phyloP scores from a whole-genome alignment of 495 filamentous ascomycete genomes.

The Podospora bellae-mahoneyi region DNA sequence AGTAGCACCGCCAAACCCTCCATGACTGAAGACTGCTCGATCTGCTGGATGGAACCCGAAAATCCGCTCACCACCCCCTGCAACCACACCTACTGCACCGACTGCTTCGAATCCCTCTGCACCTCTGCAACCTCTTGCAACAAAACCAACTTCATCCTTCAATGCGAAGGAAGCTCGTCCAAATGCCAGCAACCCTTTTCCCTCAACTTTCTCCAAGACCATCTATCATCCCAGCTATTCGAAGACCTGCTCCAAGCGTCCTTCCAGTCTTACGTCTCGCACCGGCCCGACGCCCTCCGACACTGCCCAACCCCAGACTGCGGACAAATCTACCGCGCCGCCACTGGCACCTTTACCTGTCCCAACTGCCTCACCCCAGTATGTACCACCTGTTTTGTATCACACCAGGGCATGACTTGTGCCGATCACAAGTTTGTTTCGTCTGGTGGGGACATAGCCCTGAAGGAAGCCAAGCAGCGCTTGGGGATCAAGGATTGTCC shows the following conservation, averaged over 20 bases:
- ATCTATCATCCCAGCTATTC: conserved; percentile 35
- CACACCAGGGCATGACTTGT: conserved; percentile 39
- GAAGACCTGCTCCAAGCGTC: conserved; percentile 40
- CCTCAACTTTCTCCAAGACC: conserved; percentile 36
- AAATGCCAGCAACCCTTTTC: conserved; percentile 29
- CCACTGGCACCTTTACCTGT: conserved; percentile 32
- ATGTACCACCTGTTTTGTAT: conserved; percentile 40
- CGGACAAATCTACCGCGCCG: conserved; percentile 39
- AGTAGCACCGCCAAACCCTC: background rate
- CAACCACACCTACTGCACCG: conserved; percentile 44
- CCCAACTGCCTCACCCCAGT: conserved; percentile 33
- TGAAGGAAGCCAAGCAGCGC: conserved; percentile 29
- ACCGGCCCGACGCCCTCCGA: conserved; percentile 30
- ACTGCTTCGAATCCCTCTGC: conserved; percentile 43
- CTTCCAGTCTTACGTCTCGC: conserved; percentile 39
- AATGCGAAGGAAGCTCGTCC: conserved; percentile 30
- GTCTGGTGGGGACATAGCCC: conserved; percentile 29
- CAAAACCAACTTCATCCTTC: conserved; percentile 22
- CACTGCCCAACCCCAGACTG: conserved; percentile 46
- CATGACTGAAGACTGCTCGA: conserved; percentile 29
- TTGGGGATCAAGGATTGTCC: conserved; percentile 32
- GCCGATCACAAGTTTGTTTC: conserved; percentile 31
- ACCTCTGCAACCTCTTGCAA: conserved; percentile 20
- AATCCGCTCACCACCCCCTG: conserved; percentile 39
- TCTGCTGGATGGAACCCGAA: conserved; percentile 43